Evolutionary conservation across 2,329 filamentous ascomycete species (phyloP), one percentile per base, ranked within the genome.

Genomic region (Hypoxylon sp.): DNA sequence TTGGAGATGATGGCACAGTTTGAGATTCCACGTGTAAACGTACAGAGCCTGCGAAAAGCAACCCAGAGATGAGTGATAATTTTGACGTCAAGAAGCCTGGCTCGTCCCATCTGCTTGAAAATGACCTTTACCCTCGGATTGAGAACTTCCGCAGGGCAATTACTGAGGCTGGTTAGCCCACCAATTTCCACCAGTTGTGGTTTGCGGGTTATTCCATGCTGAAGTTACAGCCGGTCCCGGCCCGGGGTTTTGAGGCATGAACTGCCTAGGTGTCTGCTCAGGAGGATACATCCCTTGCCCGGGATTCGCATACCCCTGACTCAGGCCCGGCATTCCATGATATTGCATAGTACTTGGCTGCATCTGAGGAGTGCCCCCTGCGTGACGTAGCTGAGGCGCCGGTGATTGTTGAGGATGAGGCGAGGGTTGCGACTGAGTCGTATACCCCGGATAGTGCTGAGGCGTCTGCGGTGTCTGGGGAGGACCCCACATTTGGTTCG

Each of bases 231-330:
- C 82, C 10, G 86, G 85, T 6, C 81, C 80, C 3, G 80, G 81
- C 3, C 89, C 79, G 73, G 85, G 80, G 79, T 86, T 82, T 80
- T 90, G 85, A 75, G 91, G 89, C 88, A 94, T 87, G 81, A 91
- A 91, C 76, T 90, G 87, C 58, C 89, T 84, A 3, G 88, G 86
- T 1, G 88, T 89, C 79, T 90, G 88, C 51, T 91, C 89, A 30
- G 88, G 81, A 17, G 87, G 81, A 72, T 90, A 90, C 74, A 91
- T 87, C 57, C 84, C 84, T 73, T 89, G 87, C 6, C 84, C 82
- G 27, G 85, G 82, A n/a, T 82, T 81, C 27, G 84, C 81, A 74
- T 89, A 89, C 37, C 84, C 83, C 74, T 90, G 90, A 35, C 83
- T 83, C 79, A 91, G 85, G 46, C 85, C 84, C 44, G 86, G 86